Conservation (phyloP, 805 yeast genomes). For the Blastobotrys mokoenaii region DNA sequence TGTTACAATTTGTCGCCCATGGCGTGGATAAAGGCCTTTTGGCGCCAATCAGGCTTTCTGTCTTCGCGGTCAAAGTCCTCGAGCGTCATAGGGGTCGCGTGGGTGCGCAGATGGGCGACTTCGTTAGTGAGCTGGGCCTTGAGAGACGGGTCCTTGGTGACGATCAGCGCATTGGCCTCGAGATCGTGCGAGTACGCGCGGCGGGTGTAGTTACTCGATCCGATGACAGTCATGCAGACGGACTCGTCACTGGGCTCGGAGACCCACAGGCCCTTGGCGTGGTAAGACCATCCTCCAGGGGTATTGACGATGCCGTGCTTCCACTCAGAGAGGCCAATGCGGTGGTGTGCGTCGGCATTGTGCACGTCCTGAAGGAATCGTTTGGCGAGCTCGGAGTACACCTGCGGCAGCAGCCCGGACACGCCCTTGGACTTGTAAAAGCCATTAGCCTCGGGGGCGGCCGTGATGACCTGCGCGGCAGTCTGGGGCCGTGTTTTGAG, state of each 20-base stretch:
- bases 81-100: conserved; percentile 45
- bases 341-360: conserved; percentile 28
- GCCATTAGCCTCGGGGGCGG: conserved; percentile 90
- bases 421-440: conserved; percentile 80
- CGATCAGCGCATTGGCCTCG: conserved; percentile 75
- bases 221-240: conserved; percentile 76
- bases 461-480: conserved; percentile 71
- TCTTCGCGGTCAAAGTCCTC: conserved; percentile 58
- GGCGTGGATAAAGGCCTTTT: conserved; percentile 20
- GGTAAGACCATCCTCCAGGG: conserved; percentile 90
- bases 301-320: conserved; percentile 74
- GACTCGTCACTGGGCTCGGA: conserved; percentile 43
- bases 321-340: conserved; percentile 73
- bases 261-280: conserved; percentile 94
- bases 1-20: conserved; percentile 26
- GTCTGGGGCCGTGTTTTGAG: conserved; percentile 43
- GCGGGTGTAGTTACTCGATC: conserved; percentile 88
- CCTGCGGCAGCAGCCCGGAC: conserved; percentile 74
- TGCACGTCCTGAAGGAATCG: conserved; percentile 41
- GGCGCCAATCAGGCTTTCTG: conserved; percentile 43
- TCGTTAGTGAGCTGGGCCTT: conserved; percentile 53
- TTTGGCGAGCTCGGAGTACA: conserved; percentile 70
- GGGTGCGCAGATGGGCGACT: conserved; percentile 46
- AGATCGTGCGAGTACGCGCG: conserved; percentile 82
- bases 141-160: conserved; percentile 59